Evolutionary conservation across 2,329 filamentous ascomycete species (phyloP), one percentile per base, ranked within the genome.

Genomic region (Pestalotiopsis sp.): DNA sequence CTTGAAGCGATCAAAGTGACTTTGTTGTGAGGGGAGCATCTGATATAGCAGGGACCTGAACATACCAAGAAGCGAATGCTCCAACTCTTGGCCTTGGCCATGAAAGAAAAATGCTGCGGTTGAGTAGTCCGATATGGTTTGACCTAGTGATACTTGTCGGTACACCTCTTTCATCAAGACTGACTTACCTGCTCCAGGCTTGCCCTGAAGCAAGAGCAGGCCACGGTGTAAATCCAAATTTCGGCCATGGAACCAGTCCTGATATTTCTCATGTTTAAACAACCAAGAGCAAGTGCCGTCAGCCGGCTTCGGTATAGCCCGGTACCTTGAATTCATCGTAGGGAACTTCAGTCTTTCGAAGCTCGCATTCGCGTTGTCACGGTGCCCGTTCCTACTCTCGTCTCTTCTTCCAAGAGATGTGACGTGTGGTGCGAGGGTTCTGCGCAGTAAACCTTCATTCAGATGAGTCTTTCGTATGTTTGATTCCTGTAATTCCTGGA

Each of bases 51-150:
- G 17, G 11, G 59, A 62, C 2, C 85, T 79, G 69, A 86, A 87
- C 75, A 89, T 80, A 0, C 87, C 87, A 0, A 76, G 31, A 0
- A 79, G 76, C 0, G 85, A 81, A 66, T 78, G 85, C 59, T 89
- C 84, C 13, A 85, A 72, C 4, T 74, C 39, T 0, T 77, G 75
- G 0, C 83, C 84, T 67, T 82, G 74, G 0, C 83, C 83, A 67
- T 86, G 83, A 77, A 86, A 86, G 74, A 86, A 87, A 73, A 85
- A 86, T 0, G 80, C 59, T 13, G 59, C 59, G 3, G 59, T 61
- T 11, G 17, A 17, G 11, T 17, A 38, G 17, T 61, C 25, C 2
- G 20, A 31, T 5, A 12, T 20, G 3, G 7, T 6, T 20, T 31
- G 59, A n/a, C 27, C 7, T 4, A 11, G 2, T 11, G 60, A 36